Evolutionary conservation across 2,329 filamentous ascomycete genomes (phyloP), one percentile per base, ranked within the genome.

Genomic region (Escovopsis sp.): DNA sequence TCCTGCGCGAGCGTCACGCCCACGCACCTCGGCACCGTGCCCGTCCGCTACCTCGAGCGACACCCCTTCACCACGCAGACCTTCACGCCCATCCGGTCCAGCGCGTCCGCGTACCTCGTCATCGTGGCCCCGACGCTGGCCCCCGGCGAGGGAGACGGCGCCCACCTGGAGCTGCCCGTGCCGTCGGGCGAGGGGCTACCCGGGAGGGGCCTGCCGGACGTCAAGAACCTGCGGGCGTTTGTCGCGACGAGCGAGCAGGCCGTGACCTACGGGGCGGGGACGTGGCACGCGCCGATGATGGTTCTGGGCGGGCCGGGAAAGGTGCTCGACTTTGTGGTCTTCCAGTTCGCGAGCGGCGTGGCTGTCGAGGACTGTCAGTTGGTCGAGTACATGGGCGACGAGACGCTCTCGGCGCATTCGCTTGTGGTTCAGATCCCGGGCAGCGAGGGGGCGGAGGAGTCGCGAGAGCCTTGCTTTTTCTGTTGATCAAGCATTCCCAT

Each of bases 281-380:
- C 87, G 42, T 98, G 89, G 76, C 91, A 98, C 67, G 87, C 89
- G 47, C 91, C 91, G 1, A 96, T 98, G 89, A 83, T 87, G 12
- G 87, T 85, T 12, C 62, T 96, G 39, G 88, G 88, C 0, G 48
- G 57, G 3, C 43, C 53, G 2, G 68, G 63, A 2, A 63, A 66
- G 26, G 70, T 78, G 18, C 68, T 95, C 39, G 85, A 91, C 57
- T 96, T 95, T 60, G 75, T 94, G 5, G 89, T 96, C 2, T 75
- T 84, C 50, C 89, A 96, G 65, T 91, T 84, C 65, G 79, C 80
- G 32, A 96, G 93, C 60, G 87, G 84, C 2, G 80, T 91, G 11
- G 74, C 65, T 0, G 64, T 72, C 2, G 89, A 96, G 64, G 91
- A 98, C 62, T 94, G 86, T 54, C 86, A 98, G 66, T 80, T 94